Evolutionary conservation across 2,329 filamentous ascomycete genomes (phyloP), one percentile per base, ranked within the genome.

Genomic region (Cyphellophora europaea): DNA sequence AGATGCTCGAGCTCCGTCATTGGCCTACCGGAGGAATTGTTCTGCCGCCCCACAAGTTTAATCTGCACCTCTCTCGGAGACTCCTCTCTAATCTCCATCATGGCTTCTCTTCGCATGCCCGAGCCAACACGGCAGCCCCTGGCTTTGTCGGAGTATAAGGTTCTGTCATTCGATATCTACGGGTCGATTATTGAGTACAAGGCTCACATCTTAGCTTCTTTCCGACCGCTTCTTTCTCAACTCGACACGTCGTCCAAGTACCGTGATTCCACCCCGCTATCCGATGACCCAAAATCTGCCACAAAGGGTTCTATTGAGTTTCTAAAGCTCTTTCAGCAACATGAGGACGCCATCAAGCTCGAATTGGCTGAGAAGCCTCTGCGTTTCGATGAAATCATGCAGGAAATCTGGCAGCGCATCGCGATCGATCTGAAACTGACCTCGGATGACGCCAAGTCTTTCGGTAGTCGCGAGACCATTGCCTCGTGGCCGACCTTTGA

Each of bases 131-230:
- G 30, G 32, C 41, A 40, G 6, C 43, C 41, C 6, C 43, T 48
- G 18, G 34, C 45, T 11, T 36, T 48, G 5, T 29, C 37, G 10
- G 18, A 38, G 5, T 49, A 49, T 36, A 41, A 47, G 40, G 59
- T 73, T 40, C 71, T 85, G 32, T 78, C 76, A 49, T 86, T 89
- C 58, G 83, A 89, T 59, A 77, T 82, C 62, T 88, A 83, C 55
- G 82, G 82, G 55, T 88, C 82, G 0, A 69, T 88, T 2, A 74
- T 88, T 43, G 80, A 88, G 63, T 86, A 80, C 79, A 79, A 86
- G 55, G 53, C 62, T 10, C 80, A 81, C 41, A 71, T 85, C 37
- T 57, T 70, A 29, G 46, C 57, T 4, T 66, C 71, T 2, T 66
- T 86, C 3, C 41, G 55, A 19, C 61, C 62, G 6, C 52, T 65